Conservation (phyloP, 1,284 basidiomycete species). For the Ganoderma lucidum region DNA sequence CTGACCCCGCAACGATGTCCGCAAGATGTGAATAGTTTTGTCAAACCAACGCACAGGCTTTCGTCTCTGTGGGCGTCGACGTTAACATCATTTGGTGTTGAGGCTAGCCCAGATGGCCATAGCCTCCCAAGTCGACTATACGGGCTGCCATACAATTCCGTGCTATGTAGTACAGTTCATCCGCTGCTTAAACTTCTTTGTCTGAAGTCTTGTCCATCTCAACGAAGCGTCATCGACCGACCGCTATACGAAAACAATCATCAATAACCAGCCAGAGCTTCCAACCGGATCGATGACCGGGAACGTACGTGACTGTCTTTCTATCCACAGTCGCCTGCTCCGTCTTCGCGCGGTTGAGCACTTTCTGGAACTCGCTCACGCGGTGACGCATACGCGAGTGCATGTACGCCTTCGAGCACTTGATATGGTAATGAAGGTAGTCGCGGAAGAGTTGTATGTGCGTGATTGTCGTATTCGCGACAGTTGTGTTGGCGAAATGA, state of each 20-base stretch:
- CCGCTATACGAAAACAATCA: conserved; percentile 18
- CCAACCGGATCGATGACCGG: neutral
- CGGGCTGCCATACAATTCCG: neutral
- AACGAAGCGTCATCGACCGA: conserved; percentile 31
- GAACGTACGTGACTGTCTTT: conserved; percentile 89
- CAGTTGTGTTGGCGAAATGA: conserved; percentile 85
- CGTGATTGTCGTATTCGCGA: conserved; percentile 88
- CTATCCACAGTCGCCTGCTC: conserved; percentile 86
- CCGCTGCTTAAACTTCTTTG: neutral
- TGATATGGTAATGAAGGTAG: conserved; percentile 99
- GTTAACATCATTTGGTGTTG: neutral
- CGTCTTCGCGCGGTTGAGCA: conserved; percentile 97
- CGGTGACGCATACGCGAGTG: conserved; percentile 97
- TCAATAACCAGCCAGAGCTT: neutral
- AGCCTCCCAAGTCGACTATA: neutral
- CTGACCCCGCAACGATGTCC: neutral
- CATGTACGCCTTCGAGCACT: conserved; percentile 99
- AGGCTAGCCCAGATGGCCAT: neutral
- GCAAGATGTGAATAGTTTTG: neutral
- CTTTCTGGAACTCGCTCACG: conserved; percentile 97
- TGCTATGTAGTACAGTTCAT: conserved; percentile 18
- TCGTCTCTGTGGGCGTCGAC: neutral
- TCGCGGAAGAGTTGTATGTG: conserved; percentile 98
- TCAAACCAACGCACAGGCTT: neutral
- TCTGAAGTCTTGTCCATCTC: conserved; percentile 6